A percentile compares a stretch with the other conserved stretches of the same genome.
Evolutionary conservation across 305 asterid species (phyloP).

Genomic region (Fraxinus floribunda): DNA sequence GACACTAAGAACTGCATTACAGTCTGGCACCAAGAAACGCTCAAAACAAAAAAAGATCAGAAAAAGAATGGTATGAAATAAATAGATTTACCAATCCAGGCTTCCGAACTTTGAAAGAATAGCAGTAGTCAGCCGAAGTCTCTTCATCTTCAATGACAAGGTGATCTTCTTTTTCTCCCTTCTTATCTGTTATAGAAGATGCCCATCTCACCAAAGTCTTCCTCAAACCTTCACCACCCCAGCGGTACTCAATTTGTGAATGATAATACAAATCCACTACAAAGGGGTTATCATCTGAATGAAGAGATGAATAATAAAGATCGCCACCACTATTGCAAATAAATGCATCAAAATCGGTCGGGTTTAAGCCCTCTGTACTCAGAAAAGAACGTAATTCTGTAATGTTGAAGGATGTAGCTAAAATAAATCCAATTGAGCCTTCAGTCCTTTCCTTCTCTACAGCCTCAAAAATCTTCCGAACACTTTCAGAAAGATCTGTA

Average conservation of each 20-base stretch:
- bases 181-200: constrained; percentile 57
- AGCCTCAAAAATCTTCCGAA: constrained; percentile 71
- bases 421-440: constrained; percentile 82
- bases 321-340: constrained; percentile 98
- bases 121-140: constrained; percentile 92
- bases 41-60: not conserved
- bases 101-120: constrained; percentile 79
- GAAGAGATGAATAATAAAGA: constrained; percentile 81
- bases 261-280: constrained; percentile 95
- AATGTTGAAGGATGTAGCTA: constrained; percentile 78
- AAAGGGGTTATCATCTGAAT: constrained; percentile 74
- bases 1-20: constrained; percentile 2
- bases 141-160: constrained; percentile 88
- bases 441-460: constrained; percentile 73
- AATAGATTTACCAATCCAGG: constrained; percentile 64
- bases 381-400: constrained; percentile 63
- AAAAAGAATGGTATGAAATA: constrained; percentile 14
- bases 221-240: constrained; percentile 99
- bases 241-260: constrained; percentile 94
- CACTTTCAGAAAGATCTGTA: constrained; percentile 72
- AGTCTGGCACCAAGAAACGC: not conserved
- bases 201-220: constrained; percentile 91
- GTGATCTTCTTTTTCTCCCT: constrained; percentile 63
- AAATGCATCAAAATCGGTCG: constrained; percentile 89
- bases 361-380: constrained; percentile 62